Conservation (phyloP, 225 moss, liverwort and hornwort genomes). For the Neckera pumila region DNA sequence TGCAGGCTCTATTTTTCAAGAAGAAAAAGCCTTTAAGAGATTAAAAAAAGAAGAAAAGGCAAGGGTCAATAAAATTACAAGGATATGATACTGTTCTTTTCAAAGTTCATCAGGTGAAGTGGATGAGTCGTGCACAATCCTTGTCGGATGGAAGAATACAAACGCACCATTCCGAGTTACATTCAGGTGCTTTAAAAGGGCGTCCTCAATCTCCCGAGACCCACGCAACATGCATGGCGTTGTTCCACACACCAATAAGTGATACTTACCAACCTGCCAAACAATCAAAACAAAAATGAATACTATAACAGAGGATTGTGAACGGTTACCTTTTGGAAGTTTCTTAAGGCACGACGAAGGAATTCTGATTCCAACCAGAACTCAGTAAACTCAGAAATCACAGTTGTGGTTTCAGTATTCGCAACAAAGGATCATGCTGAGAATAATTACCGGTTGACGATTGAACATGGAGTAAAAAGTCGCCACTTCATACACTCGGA, state of each 20-base stretch:
- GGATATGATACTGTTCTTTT: neutral
- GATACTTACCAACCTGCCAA: constrained; percentile 85
- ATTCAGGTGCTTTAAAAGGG: constrained; percentile 71
- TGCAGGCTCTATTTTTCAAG: neutral
- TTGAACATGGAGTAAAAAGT: constrained; percentile 99
- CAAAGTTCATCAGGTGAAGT: neutral
- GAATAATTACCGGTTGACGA: constrained; percentile 54
- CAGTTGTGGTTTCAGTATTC: neutral
- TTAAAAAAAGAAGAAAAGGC: neutral
- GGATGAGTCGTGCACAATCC: neutral
- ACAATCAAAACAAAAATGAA: neutral
- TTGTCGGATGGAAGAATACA: neutral
- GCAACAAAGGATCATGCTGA: neutral
- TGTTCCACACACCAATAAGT: constrained; percentile 90
- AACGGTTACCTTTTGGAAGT: neutral
- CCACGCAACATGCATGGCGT: constrained; percentile 97
- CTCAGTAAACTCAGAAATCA: neutral
- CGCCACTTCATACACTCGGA: constrained; percentile 95
- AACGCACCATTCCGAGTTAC: constrained; percentile 71
- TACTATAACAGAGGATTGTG: neutral
- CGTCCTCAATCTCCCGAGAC: constrained; percentile 82
- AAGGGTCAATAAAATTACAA: no score
- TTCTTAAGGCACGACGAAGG: neutral
- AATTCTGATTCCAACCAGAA: neutral
- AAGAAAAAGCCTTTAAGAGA: neutral